phyloP scores from a whole-genome alignment of 1,139 yeast species.

The Arxiozyma telluris region DNA sequence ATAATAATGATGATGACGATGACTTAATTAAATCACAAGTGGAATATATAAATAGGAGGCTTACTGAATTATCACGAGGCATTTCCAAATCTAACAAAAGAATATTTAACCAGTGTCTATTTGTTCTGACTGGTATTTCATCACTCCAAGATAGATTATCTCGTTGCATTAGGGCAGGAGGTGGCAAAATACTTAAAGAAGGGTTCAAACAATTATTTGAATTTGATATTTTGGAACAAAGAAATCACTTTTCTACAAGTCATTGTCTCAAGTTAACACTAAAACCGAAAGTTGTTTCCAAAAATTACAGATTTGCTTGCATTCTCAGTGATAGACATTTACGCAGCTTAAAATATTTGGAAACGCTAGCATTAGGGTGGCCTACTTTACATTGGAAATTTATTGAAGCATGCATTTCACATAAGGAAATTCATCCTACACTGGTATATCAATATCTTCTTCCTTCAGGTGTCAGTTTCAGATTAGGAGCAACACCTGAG shows the following conservation, averaged over 20 bases:
- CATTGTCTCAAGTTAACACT: constrained; percentile 7
- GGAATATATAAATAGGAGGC: neutral
- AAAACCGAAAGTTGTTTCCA: constrained; percentile 7
- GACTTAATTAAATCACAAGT: neutral
- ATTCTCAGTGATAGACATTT: constrained; percentile 49
- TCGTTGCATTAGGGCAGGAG: constrained; percentile 37
- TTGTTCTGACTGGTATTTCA: constrained; percentile 35
- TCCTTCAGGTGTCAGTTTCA: constrained; percentile 54
- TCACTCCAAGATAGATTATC: constrained; percentile 33
- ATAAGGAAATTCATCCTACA: constrained; percentile 24
- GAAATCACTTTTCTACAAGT: neutral
- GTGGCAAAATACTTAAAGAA: constrained; percentile 44
- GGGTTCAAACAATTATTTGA: constrained; percentile 33
- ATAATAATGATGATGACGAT: neutral
- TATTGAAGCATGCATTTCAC: constrained; percentile 43
- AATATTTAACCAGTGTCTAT: constrained; percentile 36
- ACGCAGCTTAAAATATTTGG: constrained; percentile 72
- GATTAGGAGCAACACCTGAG: constrained; percentile 17
- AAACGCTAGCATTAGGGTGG: constrained; percentile 82
- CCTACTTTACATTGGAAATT: constrained; percentile 63
- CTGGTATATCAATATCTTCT: constrained; percentile 44
- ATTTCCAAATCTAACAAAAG: constrained; percentile 7
- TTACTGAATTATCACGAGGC: neutral
- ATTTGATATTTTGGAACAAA: constrained; percentile 8
- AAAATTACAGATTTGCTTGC: constrained; percentile 46